These are phyloP conservation scores for Zhuliangozyma parablackwelliae DNA, from an alignment of 1,139 yeast species.

Conservation along the genomic window DNA sequence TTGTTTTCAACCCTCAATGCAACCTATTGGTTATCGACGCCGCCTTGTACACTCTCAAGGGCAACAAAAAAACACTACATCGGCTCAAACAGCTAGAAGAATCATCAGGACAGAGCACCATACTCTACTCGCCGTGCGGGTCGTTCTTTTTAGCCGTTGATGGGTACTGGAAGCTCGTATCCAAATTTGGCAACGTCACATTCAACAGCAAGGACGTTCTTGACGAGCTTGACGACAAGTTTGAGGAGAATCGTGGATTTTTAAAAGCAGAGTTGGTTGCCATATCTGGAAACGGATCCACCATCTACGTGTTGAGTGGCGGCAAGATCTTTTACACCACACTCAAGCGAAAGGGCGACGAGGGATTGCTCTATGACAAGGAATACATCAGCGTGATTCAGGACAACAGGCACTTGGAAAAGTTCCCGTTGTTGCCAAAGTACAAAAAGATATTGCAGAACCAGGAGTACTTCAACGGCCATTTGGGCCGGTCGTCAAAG, in stretches of 20 bases:
- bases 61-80: slow-evolving; percentile 7
- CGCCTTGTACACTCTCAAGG: slow-evolving; percentile 11
- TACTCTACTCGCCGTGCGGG: slow-evolving; percentile 38
- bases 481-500: slow-evolving; percentile 10
- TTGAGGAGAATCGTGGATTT: slow-evolving; percentile 16
- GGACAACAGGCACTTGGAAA: slow-evolving; percentile 15
- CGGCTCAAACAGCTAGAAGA: slow-evolving; percentile 13
- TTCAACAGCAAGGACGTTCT: slow-evolving; percentile 25
- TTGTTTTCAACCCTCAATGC: slow-evolving; percentile 24
- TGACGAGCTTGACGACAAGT: slow-evolving; percentile 20
- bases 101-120: slow-evolving; percentile 3
- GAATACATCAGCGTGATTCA: slow-evolving; percentile 26
- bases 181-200: slow-evolving; percentile 32
- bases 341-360: slow-evolving; percentile 10
- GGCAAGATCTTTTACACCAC: slow-evolving; percentile 16
- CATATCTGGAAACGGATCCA: slow-evolving; percentile 25
- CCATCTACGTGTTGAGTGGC: slow-evolving; percentile 20
- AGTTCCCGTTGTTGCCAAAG: slow-evolving; percentile 30
- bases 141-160: slow-evolving; percentile 24
- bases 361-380: slow-evolving; percentile 17
- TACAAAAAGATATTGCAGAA: slow-evolving; percentile 24
- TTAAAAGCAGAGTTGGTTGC: slow-evolving; percentile 19
- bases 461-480: slow-evolving; percentile 18
- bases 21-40: slow-evolving; percentile 18
- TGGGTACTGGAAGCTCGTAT: slow-evolving; percentile 30